Evolutionary conservation across 805 yeast genomes (phyloP).

Genomic region (Kodamaea laetipori): DNA sequence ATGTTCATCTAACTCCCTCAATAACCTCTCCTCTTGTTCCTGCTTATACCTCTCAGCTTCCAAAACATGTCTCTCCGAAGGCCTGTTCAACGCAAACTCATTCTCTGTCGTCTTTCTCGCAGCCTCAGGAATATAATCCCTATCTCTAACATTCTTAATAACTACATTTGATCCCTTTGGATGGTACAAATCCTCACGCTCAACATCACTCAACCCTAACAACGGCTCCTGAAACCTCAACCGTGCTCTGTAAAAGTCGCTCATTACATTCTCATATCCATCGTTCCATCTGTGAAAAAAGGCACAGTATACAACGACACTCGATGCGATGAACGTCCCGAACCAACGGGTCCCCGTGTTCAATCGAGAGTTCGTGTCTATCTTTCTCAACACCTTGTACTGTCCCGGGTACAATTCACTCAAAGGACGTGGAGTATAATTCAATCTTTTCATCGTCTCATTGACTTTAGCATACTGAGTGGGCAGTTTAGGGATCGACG

Average conservation of each 20-base stretch:
- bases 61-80: conserved; percentile 67
- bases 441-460: conserved; percentile 70
- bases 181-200: conserved; percentile 61
- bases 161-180: conserved; percentile 42
- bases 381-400: conserved; percentile 65
- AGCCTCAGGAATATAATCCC: conserved; percentile 45
- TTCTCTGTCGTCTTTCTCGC: conserved; percentile 47
- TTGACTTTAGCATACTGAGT: conserved; percentile 67
- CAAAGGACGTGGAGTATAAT: conserved; percentile 77
- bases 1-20: conserved; percentile 36
- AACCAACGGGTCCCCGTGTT: conserved; percentile 62
- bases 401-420: conserved; percentile 79
- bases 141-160: conserved; percentile 46
- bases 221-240: conserved; percentile 55
- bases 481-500: conserved; percentile 63
- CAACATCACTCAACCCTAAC: conserved; percentile 59
- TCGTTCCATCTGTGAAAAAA: conserved; percentile 87
- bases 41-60: conserved; percentile 75
- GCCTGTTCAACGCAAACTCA: conserved; percentile 60
- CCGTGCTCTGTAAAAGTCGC: conserved; percentile 65
- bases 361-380: conserved; percentile 54
- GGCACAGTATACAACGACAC: conserved; percentile 57
- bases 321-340: conserved; percentile 51
- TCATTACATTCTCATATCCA: conserved; percentile 73
- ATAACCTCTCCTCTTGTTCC: conserved; percentile 57